phyloP scores from a whole-genome alignment of 2,329 filamentous ascomycete species.

The Colletotrichum orchidophilum region DNA sequence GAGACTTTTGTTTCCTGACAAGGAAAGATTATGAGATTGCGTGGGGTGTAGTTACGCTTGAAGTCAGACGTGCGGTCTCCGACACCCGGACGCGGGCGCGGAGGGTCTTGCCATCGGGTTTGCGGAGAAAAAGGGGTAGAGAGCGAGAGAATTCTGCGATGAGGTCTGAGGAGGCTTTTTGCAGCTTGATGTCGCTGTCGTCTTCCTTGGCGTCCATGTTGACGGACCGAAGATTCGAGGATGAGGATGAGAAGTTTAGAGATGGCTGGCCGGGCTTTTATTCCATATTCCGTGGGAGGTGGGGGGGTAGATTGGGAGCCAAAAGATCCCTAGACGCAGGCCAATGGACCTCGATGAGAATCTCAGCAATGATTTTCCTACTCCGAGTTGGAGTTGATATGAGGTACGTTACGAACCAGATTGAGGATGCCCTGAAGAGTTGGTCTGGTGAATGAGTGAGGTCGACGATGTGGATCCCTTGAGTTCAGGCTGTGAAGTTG shows the following conservation, averaged over 20 bases:
- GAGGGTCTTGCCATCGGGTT: conserved; percentile 56
- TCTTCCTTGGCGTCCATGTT: conserved; percentile 69
- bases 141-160: conserved; percentile 66
- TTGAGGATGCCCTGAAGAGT: not conserved
- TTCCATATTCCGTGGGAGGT: not conserved
- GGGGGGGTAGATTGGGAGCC: not conserved
- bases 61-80: conserved; percentile 59
- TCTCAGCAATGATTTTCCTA: not conserved
- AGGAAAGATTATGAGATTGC: not conserved
- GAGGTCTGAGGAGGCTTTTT: conserved; percentile 67
- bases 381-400: not conserved
- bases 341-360: no score
- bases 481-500: not conserved
- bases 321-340: not conserved
- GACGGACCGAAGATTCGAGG: not conserved
- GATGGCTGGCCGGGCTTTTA: not conserved
- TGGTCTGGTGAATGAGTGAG: not conserved
- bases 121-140: conserved; percentile 62
- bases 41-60: conserved; percentile 47
- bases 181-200: conserved; percentile 70
- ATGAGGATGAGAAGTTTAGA: not conserved
- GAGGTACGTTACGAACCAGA: not conserved
- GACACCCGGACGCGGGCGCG: conserved; percentile 59
- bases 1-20: no score
- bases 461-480: not conserved